Evolutionary conservation across 192 early-diverging fungal genomes (phyloP).

Genomic region (Linnemannia elongata): DNA sequence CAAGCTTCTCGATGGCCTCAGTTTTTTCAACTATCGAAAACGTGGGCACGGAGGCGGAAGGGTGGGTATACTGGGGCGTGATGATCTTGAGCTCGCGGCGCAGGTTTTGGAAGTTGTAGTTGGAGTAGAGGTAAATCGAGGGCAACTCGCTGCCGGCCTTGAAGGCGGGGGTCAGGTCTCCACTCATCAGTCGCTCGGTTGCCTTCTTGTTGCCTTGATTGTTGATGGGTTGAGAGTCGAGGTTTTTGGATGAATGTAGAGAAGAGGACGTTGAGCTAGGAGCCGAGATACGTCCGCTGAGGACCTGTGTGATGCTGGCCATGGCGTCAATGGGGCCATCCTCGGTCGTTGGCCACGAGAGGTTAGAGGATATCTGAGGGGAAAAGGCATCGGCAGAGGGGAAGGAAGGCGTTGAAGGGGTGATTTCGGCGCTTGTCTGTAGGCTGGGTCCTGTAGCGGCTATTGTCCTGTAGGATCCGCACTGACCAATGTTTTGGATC

Average conservation of each 20-base stretch:
- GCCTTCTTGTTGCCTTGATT: slow-evolving; percentile 19
- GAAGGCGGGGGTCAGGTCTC: slow-evolving; percentile 45
- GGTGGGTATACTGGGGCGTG: slow-evolving; percentile 29
- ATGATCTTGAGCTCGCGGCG: slow-evolving; percentile 48
- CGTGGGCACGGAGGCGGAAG: slow-evolving; percentile 7
- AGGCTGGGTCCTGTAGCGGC: slow-evolving; percentile 43
- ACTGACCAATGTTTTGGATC: slow-evolving; percentile 44
- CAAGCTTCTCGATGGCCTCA: slow-evolving; percentile 17
- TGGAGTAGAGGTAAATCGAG: slow-evolving; percentile 50
- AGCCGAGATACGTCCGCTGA: slow-evolving; percentile 46
- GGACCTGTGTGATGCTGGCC: slow-evolving; percentile 40
- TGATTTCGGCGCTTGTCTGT: slow-evolving; percentile 5
- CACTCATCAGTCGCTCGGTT: slow-evolving; percentile 28
- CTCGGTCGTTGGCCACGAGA: slow-evolving; percentile 40
- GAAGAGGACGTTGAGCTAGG: slow-evolving; percentile 44
- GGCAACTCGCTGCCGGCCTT: slow-evolving; percentile 36
- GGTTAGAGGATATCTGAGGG: slow-evolving; percentile 33
- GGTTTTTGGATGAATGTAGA: background rate
- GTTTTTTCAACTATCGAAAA: slow-evolving; percentile 36
- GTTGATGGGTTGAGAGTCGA: background rate
- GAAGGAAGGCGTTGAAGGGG: slow-evolving; percentile 41
- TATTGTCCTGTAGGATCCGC: slow-evolving; percentile 49
- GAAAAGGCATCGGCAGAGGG: slow-evolving; percentile 32
- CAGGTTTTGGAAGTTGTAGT: slow-evolving; percentile 52
- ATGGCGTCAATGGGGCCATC: slow-evolving; percentile 39